Evolutionary conservation across 164 flowering plant genomes (phyloP), one percentile per base, ranked within the genome.

Genomic region (Umbellularia californica): DNA sequence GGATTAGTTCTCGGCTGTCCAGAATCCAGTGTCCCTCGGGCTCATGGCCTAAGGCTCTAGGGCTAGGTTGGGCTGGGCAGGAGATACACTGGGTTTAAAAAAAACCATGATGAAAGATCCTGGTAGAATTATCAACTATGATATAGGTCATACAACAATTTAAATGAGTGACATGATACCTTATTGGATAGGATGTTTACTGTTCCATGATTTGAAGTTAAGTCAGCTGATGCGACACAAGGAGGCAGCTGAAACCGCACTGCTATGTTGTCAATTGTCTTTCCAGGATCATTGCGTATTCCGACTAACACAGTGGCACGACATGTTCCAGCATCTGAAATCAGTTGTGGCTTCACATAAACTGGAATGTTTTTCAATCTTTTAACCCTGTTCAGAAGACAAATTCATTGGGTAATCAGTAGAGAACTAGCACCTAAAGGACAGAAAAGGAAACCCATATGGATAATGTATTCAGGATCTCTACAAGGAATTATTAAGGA

Each of bases 311-410:
- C 88, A 73, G 81, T 91, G 52, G 93, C 22, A 28, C 89, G 95
- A 66, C 98, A 91, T 73, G 85, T 85, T 69, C 98, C 99, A 67
- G 87, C 85, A 79, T 91, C 97, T 5, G 95, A 92, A 0, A 83
- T 87, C 20, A 95, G 73, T 79, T 93, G 99, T n/a, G 99, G 99
- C 85, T 92, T 95, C 69, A 95, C 95, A 76, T 95, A 95, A 81
- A 95, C 77, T 22, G 99, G 99, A 71, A 85, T 87, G 73, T 79
- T 90, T 83, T 89, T 95, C 87, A 95, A 83, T 82, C 88, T 92
- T 76, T 86, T 92, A 65, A 95, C 86, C 87, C 98, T 95, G 86
- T 30, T 62, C 25, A 35, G 23, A 70, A 15, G 55, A 5, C 33
- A 35, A 66, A 72, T n/a, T 0, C 9, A 23, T 20, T 12, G 7